phyloP scores from a whole-genome alignment of 768 basidiomycete species.

The Clathrus columnatus region DNA sequence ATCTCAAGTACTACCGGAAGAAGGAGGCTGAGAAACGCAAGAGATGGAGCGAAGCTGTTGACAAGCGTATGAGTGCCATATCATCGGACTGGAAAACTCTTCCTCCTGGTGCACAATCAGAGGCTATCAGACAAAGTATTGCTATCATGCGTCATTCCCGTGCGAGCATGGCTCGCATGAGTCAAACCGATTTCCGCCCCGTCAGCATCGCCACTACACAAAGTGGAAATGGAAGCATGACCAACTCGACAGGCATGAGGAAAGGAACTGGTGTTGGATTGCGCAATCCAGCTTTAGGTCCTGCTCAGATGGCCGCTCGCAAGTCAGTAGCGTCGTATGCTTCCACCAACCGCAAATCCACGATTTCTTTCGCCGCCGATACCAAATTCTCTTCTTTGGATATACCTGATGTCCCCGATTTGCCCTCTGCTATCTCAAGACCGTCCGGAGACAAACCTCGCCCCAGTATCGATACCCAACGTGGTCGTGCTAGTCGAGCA shows the following conservation, averaged over 20 bases:
- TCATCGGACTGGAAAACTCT: slow-evolving; percentile 71
- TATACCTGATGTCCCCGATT: slow-evolving; percentile 15
- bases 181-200: slow-evolving; percentile 26
- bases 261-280: slow-evolving; percentile 9
- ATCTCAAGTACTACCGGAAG: slow-evolving; percentile 45
- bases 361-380: slow-evolving; percentile 65
- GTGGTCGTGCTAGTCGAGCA: slow-evolving; percentile 1
- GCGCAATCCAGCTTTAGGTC: slow-evolving; percentile 1
- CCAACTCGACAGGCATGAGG: background rate
- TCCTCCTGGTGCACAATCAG: slow-evolving; percentile 57
- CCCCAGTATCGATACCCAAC: slow-evolving; percentile 34
- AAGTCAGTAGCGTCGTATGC: slow-evolving; percentile 25
- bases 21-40: slow-evolving; percentile 43
- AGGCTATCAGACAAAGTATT: slow-evolving; percentile 41
- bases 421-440: slow-evolving; percentile 4
- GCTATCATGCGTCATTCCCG: slow-evolving; percentile 43
- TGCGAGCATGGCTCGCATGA: slow-evolving; percentile 19
- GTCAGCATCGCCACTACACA: slow-evolving; percentile 2
- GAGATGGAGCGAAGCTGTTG: slow-evolving; percentile 57
- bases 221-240: slow-evolving; percentile 31
- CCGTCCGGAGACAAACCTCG: slow-evolving; percentile 21
- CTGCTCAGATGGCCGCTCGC: background rate
- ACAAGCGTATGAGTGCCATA: slow-evolving; percentile 79
- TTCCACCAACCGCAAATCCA: slow-evolving; percentile 33
- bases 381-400: slow-evolving; percentile 31